Evolutionary conservation across 208 protist species (phyloP).

Genomic region (Acanthamoeba lenticulata): DNA sequence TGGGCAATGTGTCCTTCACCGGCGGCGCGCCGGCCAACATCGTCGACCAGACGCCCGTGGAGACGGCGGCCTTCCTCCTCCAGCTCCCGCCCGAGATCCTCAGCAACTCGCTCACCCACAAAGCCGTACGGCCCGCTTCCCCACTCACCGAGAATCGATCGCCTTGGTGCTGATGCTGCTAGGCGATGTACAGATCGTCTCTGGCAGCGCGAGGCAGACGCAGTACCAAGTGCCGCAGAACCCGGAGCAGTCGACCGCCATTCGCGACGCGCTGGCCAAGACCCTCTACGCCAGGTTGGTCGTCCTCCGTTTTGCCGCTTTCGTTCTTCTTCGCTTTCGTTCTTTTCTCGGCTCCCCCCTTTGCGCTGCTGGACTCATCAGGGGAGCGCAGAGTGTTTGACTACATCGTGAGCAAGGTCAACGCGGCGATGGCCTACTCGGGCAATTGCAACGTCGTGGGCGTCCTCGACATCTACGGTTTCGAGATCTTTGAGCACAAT

Average conservation of each 20-base stretch:
- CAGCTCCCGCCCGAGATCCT: constrained; percentile 62
- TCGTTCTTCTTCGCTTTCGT: not conserved
- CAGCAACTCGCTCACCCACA: constrained; percentile 44
- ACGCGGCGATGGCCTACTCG: constrained; percentile 71
- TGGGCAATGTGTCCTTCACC: constrained; percentile 93
- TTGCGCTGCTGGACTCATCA: not conserved
- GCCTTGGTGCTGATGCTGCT: not conserved
- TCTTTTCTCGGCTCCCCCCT: constrained; percentile 20
- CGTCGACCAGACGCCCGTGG: constrained; percentile 64
- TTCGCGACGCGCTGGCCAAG: constrained; percentile 75
- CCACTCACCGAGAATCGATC: not conserved
- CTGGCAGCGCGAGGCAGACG: constrained; percentile 42
- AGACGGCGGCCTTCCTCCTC: constrained; percentile 74
- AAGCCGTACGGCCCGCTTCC: not conserved
- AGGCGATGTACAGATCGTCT: not conserved
- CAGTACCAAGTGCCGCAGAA: constrained; percentile 64
- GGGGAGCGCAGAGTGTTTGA: constrained; percentile 82
- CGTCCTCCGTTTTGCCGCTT: too few species aligned
- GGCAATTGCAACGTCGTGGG: constrained; percentile 86
- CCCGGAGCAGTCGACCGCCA: constrained; percentile 31
- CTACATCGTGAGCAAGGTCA: constrained; percentile 87
- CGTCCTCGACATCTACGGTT: constrained; percentile 95
- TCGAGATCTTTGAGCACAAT: constrained; percentile 81
- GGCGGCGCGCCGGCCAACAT: constrained; percentile 78
- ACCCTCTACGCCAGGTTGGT: constrained; percentile 72